Percentiles rank a stretch among this genome's conserved stretches.
phyloP scores from a whole-genome alignment of 805 yeast species.

The Zygoascus flipseniorum region DNA sequence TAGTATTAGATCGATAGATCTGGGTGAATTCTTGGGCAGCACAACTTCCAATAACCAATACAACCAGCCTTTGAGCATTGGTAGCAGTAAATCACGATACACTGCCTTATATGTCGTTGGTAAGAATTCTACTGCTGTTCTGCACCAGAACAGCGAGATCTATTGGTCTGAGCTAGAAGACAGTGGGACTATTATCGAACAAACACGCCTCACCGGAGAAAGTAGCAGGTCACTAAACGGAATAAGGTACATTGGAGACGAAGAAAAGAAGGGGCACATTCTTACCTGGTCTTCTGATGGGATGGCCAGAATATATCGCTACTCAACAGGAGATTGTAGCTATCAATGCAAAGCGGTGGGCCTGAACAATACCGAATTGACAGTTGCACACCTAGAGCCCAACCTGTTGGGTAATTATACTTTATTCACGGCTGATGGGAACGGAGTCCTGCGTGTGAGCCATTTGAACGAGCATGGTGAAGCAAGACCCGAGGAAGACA shows the following conservation, averaged over 20 bases:
- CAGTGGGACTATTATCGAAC: not conserved
- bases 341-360: not conserved
- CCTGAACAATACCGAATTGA: not conserved
- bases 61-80: not conserved
- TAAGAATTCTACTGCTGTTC: not conserved
- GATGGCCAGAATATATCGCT: slow-evolving; percentile 7
- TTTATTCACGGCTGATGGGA: not conserved
- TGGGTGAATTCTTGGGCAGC: not conserved
- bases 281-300: slow-evolving; percentile 19
- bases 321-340: not conserved
- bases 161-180: not conserved
- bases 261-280: not conserved
- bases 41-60: not conserved
- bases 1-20: not conserved
- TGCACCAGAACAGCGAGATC: not conserved
- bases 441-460: slow-evolving; percentile 2
- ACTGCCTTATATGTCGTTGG: not conserved
- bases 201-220: not conserved
- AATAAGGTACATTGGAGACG: not conserved
- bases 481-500: not conserved
- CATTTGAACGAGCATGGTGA: not conserved
- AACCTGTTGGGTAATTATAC: not conserved
- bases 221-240: not conserved
- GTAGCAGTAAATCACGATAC: not conserved
- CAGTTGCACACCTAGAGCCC: slow-evolving; percentile 4